Evolutionary conservation across 2,329 filamentous ascomycete species (phyloP), one percentile per base, ranked within the genome.

Genomic region (Thermoascus crustaceus): DNA sequence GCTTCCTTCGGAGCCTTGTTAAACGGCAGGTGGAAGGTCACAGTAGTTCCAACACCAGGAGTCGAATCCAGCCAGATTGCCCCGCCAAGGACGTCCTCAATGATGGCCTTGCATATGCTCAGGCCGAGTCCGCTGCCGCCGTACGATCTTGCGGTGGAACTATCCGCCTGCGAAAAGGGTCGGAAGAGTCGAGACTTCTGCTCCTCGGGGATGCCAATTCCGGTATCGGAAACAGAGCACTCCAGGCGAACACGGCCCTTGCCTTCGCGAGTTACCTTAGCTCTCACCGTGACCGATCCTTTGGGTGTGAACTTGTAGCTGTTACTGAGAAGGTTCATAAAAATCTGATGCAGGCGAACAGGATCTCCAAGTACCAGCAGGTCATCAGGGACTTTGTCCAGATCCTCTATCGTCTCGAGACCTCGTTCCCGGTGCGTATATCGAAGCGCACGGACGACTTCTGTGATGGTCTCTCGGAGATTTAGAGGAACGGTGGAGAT

Each of bases 21-120:
- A 57, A 95, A 95, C 0, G 78, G 79, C 20, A 96, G 71, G 0
- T 82, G 83, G 63, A 96, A 95, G 54, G 79, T 88, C 4, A 79
- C 76, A 0, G 69, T 78, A 0, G 77, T 70, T 13, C 67, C 67
- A 32, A 60, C 57, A 2, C 78, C 78, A 41, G 85, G 78, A 25
- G 76, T 71, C 44, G 84, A 91, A 42, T 91, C 82, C 1, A 95
- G 73, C 61, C 80, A 79, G 41, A 95, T 93, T 41, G 74, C 78
- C 26, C 88, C 88, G 42, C 85, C 79, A 75, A 95, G 88, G 61
- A 94, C 88, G 13, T 84, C 85, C 63, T 94, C 85, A 42, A 95
- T 87, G 27, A 95, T 78, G 1, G 85, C 88, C 61, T 94, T 94
- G 73, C 88, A 94, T 45, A 95, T 95, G 53, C 85, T 93, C 27